A percentile compares a stretch with the other conserved stretches of the same genome.
phyloP scores from a whole-genome alignment of 768 basidiomycete species.

The Leccinum subtestaceum region DNA sequence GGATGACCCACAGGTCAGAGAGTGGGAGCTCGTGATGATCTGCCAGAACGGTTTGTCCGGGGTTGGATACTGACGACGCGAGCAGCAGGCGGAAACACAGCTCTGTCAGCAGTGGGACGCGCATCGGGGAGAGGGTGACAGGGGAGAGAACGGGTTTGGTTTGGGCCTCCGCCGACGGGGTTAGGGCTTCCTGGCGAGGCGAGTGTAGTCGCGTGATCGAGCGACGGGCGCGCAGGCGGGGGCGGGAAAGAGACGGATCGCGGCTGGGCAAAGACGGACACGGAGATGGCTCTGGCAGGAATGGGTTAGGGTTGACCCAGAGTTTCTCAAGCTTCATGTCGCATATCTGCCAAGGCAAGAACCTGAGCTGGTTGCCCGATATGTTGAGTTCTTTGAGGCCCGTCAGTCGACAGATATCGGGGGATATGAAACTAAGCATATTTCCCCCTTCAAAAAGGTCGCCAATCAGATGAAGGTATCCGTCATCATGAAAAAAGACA shows the following conservation, averaged over 20 bases:
- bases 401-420: conserved; percentile 54
- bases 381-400: conserved; percentile 61
- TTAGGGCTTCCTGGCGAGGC: neutral
- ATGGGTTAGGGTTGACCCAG: conserved; percentile 58
- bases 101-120: conserved; percentile 18
- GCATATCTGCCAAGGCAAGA: conserved; percentile 65
- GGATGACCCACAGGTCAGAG: conserved; percentile 5
- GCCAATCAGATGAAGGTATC: neutral
- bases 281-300: conserved; percentile 35
- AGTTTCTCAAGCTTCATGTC: conserved; percentile 51
- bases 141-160: neutral
- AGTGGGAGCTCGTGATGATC: neutral
- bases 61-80: too few species aligned
- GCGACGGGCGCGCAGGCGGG: too few species aligned
- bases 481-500: neutral
- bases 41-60: too few species aligned
- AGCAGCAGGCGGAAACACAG: too few species aligned
- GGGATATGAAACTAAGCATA: conserved; percentile 51
- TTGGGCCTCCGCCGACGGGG: neutral
- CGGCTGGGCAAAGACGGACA: too few species aligned
- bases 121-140: conserved; percentile 9
- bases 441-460: conserved; percentile 48
- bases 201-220: neutral
- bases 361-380: conserved; percentile 53
- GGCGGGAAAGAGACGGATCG: conserved; percentile 10